Base-by-base conservation (phyloP, 495 filamentous ascomycete genomes). In the Podospora anserina region DNA sequence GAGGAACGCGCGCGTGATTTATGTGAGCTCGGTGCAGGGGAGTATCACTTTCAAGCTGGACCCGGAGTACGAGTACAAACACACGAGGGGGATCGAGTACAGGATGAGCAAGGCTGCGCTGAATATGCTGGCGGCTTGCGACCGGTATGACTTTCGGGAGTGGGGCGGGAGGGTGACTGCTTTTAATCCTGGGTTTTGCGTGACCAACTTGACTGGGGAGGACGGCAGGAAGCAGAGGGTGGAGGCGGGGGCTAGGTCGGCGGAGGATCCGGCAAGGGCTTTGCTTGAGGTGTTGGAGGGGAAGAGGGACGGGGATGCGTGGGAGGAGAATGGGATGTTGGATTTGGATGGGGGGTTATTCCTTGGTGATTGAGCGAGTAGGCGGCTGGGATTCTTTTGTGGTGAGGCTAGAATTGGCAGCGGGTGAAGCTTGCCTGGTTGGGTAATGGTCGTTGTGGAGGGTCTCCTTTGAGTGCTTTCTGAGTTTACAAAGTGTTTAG, bases 81-180 rank as follows among this genome's bases (percentile, higher is more conserved):
- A 20, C 28, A 54, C 61, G 62, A 70, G 26, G 63, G 71, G 64
- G 72, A 79, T 65, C 1, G 75, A 79, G 2, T 89, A 90, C 71
- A 81, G 87, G 16, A 80, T 79, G 67, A 80, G 79, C 64, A 89
- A 90, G 77, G 83, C 85, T 0, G 88, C 85, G 0, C 61, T 89
- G 72, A 88, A 89, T 65, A 89, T 89, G 88, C 34, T 89, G 71
- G 83, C 88, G 76, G 78, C 80, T 6, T 85, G 88, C 65, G 87
- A 87, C 81, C 32, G 66, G 7, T 75, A 79, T 13, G 74, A 83
- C 3, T 74, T 84, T 65, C 78, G 78, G 64, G 79, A 84, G 9
- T 86, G 86, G 70, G 84, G 83, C 0, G 85, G 86, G 3, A 88
- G 86, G 72, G 81, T 86, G 0, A 87, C 77, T 70, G 74, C 77